These are phyloP conservation scores for Macrophomina phaseolina DNA, from an alignment of 2,329 filamentous ascomycete genomes.

Conservation along the genomic window DNA sequence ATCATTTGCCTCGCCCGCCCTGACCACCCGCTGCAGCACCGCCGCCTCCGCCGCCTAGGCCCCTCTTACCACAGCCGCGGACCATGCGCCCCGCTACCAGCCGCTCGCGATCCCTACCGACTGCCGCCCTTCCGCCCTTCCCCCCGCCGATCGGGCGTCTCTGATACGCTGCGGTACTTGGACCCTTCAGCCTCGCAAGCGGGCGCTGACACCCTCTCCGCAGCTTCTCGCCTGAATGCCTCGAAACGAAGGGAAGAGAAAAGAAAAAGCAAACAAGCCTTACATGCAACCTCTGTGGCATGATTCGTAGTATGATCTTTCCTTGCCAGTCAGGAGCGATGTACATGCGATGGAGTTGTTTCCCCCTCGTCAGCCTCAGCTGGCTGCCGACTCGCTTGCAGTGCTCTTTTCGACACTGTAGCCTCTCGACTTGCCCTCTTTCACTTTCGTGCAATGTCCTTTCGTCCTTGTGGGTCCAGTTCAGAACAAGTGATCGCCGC, in stretches of 20 bases:
- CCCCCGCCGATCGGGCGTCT: conserved; percentile 11
- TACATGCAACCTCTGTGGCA: not conserved
- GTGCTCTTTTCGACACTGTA: not conserved
- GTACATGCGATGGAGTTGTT: not conserved
- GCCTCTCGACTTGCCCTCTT: not conserved
- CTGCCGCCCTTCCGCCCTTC: conserved; percentile 12
- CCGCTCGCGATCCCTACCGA: conserved; percentile 16
- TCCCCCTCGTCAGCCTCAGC: not conserved
- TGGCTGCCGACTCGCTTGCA: not conserved
- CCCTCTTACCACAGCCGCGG: conserved; percentile 9
- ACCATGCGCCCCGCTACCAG: conserved; percentile 13
- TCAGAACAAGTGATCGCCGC: not conserved
- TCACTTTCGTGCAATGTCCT: not conserved
- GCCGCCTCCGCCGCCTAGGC: conserved; percentile 6
- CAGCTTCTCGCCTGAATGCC: not conserved
- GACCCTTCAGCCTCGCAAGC: conserved; percentile 5
- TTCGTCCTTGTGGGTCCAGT: not conserved
- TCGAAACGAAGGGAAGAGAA: not conserved
- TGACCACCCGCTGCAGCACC: conserved; percentile 8
- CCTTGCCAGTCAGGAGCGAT: not conserved
- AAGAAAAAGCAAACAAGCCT: not conserved
- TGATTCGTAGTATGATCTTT: conserved; percentile 8
- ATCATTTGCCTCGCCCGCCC: conserved; percentile 5
- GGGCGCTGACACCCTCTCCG: not conserved
- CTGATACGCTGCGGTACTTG: conserved; percentile 12